Base-by-base conservation (phyloP, 495 filamentous ascomycete species). In the Ramalina peruviana region DNA sequence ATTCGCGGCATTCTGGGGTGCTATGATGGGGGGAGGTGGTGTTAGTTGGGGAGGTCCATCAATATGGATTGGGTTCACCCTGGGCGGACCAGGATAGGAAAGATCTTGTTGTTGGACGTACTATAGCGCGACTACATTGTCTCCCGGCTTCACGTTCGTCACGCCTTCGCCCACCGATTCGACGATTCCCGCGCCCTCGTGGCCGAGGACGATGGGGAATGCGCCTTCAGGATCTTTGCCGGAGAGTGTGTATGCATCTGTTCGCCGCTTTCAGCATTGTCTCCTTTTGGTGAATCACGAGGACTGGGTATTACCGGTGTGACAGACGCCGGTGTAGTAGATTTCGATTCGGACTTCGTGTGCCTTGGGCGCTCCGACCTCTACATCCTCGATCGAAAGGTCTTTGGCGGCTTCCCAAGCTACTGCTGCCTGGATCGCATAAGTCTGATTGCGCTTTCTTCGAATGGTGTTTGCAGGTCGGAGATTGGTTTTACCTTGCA, bases 181-280 rank as follows among this genome's bases (percentile, higher is more conserved):
- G 63, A 98, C 90, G 57, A 94, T 80, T 63, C 92, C 92, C 45
- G 92, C 93, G 60, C 92, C 92, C 69, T 98, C 92, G 69, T 98
- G 92, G 43, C 92, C 92, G 33, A 96, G 79, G 54, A 98, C 80
- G 54, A 97, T 82, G 54, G 92, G 92, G 75, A 98, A 98, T 33
- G 93, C 92, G 55, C 92, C 92, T 70, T 98, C 92, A 39, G 93
- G 92, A 59, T 98, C 92, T 72, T 96, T 95, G 53, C 92, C 92
- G 17, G 90, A 96, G 51, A 98, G 76, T 19, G 92, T 98, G 73
- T 97, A 98, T 64, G 92, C 92, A 77, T 98, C 92, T 88, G 51
- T 37, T 47, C 30, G 9, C 12, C 42, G 48, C 44, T 41, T 55
- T 53, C 48, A 51, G 41, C 43, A 23, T 48, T 53, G 21, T 20